Evolutionary conservation across 345 rosid species (phyloP).

Genomic region (Luvunga scandens): DNA sequence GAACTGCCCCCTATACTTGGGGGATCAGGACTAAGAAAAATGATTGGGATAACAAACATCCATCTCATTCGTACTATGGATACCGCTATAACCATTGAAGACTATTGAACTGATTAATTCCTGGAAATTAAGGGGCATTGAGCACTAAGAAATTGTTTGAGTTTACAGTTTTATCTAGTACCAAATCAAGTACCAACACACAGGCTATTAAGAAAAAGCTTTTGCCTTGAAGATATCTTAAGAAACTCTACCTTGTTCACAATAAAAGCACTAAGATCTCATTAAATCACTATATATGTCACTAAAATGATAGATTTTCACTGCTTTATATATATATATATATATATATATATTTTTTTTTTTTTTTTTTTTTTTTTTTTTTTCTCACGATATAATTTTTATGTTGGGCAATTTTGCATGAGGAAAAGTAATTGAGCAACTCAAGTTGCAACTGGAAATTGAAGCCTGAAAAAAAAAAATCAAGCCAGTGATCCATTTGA

Average conservation of each 20-base stretch:
- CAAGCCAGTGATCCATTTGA: neutral
- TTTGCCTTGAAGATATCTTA: neutral
- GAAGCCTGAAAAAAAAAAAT: neutral
- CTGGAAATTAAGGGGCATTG: too few species aligned
- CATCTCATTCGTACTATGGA: too few species aligned
- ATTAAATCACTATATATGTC: neutral
- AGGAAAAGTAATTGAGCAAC: neutral
- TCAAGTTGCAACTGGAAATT: neutral
- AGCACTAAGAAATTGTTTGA: too few species aligned
- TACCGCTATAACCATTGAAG: too few species aligned
- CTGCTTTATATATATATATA: neutral
- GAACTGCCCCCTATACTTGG: too few species aligned
- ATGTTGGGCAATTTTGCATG: neutral
- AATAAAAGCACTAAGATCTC: neutral
- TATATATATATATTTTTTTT: neutral
- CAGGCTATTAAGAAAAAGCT: too few species aligned
- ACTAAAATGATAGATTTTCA: neutral
- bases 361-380: neutral
- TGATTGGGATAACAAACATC: too few species aligned
- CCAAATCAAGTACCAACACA: too few species aligned
- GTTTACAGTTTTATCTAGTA: too few species aligned
- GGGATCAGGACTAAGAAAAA: too few species aligned
- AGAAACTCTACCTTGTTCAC: neutral
- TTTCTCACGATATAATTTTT: neutral
- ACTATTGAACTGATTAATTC: too few species aligned